These are phyloP conservation scores for Aspergillus tamarii DNA, from an alignment of 2,329 filamentous ascomycete genomes.

Conservation along the genomic window DNA sequence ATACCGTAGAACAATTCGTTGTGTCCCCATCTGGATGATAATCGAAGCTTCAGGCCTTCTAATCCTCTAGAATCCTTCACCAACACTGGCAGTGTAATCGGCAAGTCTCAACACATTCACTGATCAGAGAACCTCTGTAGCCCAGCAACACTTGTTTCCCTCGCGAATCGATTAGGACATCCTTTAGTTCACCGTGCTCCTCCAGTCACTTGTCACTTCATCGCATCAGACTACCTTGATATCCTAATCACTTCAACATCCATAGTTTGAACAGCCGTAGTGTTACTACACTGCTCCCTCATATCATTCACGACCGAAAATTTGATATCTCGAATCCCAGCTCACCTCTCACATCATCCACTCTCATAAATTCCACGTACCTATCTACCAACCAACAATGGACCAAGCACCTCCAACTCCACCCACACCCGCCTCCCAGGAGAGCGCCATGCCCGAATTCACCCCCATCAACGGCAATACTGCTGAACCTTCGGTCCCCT, in stretches of 20 bases:
- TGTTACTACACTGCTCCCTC: not conserved
- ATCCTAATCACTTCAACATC: not conserved
- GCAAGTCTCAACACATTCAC: not conserved
- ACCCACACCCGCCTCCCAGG: not conserved
- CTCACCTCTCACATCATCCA: not conserved
- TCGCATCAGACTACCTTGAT: not conserved
- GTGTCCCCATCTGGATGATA: no score
- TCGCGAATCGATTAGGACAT: not conserved
- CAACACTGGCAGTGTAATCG: not conserved
- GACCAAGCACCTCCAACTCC: not conserved
- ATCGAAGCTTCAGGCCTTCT: not conserved
- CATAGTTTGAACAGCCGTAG: not conserved
- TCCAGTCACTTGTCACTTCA: not conserved
- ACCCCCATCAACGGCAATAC: not conserved
- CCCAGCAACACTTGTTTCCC: not conserved
- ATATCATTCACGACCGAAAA: not conserved
- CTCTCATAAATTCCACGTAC: not conserved
- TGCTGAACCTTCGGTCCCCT: not conserved
- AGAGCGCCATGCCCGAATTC: not conserved
- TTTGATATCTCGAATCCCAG: no score
- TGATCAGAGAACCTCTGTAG: not conserved
- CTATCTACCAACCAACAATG: not conserved
- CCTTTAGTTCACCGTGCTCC: not conserved
- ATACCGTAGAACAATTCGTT: no score
- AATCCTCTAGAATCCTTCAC: not conserved